These are phyloP conservation scores for Rhizoclosmatium sp. DNA, from an alignment of 192 early-diverging fungal species.

Conservation along the genomic window DNA sequence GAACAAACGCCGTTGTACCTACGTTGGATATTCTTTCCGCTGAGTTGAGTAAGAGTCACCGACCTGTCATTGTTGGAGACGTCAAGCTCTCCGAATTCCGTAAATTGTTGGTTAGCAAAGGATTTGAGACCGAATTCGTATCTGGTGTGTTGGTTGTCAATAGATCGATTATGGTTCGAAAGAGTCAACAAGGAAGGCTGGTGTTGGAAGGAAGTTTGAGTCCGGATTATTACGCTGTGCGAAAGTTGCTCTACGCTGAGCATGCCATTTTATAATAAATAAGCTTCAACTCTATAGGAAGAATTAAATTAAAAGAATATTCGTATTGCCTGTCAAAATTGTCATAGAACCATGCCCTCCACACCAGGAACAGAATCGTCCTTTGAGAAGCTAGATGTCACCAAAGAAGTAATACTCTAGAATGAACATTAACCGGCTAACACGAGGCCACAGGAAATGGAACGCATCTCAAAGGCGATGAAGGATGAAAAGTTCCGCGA, in stretches of 20 bases:
- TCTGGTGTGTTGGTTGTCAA: slow-evolving; percentile 86
- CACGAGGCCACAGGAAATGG: slow-evolving; percentile 43
- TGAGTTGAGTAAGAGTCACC: slow-evolving; percentile 52
- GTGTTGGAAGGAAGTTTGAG: slow-evolving; percentile 69
- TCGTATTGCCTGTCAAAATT: neutral
- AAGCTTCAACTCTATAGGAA: neutral
- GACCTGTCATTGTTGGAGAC: slow-evolving; percentile 86
- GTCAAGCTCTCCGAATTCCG: slow-evolving; percentile 84
- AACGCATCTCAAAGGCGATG: slow-evolving; percentile 56
- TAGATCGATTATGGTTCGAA: slow-evolving; percentile 69
- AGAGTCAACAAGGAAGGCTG: slow-evolving; percentile 52
- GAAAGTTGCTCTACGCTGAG: slow-evolving; percentile 73
- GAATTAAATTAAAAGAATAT: neutral
- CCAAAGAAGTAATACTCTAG: neutral
- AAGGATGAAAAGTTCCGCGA: slow-evolving; percentile 63
- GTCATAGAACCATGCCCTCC: neutral
- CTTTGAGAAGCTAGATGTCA: slow-evolving; percentile 4
- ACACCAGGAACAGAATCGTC: neutral
- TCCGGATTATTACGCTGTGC: slow-evolving; percentile 74
- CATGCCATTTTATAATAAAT: slow-evolving; percentile 74
- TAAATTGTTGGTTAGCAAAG: slow-evolving; percentile 70
- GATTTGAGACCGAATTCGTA: slow-evolving; percentile 83
- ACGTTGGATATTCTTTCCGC: slow-evolving; percentile 72
- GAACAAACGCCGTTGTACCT: slow-evolving; percentile 60
- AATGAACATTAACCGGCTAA: neutral